A percentile compares a stretch with the other conserved stretches of the same genome.
Conservation (phyloP, 805 yeast species). For the Barnettozyma sp. region DNA sequence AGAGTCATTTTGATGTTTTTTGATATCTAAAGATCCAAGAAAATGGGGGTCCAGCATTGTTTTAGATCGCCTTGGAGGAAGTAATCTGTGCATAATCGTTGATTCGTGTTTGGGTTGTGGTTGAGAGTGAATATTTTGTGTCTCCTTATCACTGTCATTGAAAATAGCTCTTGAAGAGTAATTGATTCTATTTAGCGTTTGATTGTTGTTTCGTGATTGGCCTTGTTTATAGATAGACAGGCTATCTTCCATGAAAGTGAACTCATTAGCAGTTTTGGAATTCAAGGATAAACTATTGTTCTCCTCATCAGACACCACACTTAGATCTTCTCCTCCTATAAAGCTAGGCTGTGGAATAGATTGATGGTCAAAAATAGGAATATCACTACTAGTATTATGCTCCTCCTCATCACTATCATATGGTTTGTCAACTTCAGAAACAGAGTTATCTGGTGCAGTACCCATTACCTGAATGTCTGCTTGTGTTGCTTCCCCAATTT, state of each 20-base stretch:
- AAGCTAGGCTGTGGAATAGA: too few species aligned
- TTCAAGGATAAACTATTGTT: constrained; percentile 2
- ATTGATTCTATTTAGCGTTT: too few species aligned
- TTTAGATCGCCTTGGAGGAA: not conserved
- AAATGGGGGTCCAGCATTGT: not conserved
- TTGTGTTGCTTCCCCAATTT: constrained; percentile 3
- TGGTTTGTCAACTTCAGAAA: constrained; percentile 1
- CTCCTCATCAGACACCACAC: constrained; percentile 23
- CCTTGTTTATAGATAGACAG: constrained; percentile 11
- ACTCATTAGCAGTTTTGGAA: not conserved
- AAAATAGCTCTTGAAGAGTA: not conserved
- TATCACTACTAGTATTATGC: not conserved
- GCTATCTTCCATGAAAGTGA: constrained; percentile 19
- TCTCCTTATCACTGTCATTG: not conserved
- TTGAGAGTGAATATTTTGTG: constrained; percentile 1
- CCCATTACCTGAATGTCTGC: constrained; percentile 22
- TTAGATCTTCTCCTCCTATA: constrained; percentile 11
- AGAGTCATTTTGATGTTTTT: not conserved
- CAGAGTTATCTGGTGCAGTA: constrained; percentile 19
- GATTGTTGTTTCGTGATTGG: not conserved
- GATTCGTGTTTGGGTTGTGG: constrained; percentile 1
- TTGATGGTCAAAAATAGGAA: too few species aligned
- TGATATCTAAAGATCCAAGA: not conserved
- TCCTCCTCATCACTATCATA: not conserved
- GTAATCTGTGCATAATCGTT: too few species aligned